A percentile compares a stretch with the other conserved stretches of the same genome.
phyloP scores from a whole-genome alignment of 2,329 filamentous ascomycete genomes.

The Beauveria medogensis region DNA sequence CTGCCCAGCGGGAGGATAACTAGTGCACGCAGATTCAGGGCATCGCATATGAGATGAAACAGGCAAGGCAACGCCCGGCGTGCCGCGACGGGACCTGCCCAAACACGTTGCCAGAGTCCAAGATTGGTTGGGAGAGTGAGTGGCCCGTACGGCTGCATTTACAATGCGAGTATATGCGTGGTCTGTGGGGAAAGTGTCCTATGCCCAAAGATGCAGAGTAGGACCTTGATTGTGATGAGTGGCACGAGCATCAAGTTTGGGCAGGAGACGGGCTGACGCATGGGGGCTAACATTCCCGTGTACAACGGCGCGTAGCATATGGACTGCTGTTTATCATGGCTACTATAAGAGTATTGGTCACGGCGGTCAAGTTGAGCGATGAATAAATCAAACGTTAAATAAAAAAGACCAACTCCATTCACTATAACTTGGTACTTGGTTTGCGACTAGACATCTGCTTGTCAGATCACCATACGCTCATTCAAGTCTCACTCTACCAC shows the following conservation, averaged over 20 bases:
- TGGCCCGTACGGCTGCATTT: neutral
- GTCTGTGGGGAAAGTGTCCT: neutral
- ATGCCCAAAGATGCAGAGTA: neutral
- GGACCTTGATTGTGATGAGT: neutral
- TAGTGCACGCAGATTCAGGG: no score
- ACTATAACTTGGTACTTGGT: no score
- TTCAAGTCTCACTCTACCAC: neutral
- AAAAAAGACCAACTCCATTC: no score
- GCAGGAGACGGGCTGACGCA: neutral
- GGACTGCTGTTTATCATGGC: neutral
- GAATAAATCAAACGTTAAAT: no score
- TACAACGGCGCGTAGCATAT: neutral
- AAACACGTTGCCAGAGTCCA: neutral
- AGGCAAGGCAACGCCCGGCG: neutral
- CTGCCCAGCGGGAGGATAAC: neutral
- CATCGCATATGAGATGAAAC: no score
- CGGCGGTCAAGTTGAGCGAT: no score
- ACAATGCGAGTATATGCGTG: neutral
- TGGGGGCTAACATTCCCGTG: neutral
- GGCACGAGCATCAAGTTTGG: neutral
- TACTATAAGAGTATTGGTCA: neutral
- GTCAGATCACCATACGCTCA: no score
- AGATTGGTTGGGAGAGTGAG: neutral
- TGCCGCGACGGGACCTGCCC: neutral
- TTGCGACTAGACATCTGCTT: no score